Percentiles rank a stretch among this genome's conserved stretches.
Evolutionary conservation across 1,139 yeast species (phyloP).

Genomic region (Candida sojae): DNA sequence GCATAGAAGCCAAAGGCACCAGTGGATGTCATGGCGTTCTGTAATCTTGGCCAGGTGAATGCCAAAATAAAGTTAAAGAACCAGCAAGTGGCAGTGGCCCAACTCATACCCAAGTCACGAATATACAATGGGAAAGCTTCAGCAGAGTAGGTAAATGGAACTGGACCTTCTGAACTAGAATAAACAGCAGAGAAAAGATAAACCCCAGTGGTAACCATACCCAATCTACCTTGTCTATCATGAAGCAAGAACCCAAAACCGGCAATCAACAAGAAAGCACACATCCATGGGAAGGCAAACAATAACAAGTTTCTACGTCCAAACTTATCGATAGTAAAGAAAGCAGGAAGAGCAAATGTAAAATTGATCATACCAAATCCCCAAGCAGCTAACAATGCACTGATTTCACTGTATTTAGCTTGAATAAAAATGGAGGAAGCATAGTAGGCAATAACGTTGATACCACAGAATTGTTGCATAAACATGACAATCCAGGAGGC

Average conservation of each 20-base stretch:
- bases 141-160: constrained; percentile 87
- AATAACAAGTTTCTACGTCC: constrained; percentile 76
- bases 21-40: constrained; percentile 65
- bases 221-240: constrained; percentile 30
- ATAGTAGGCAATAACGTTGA: constrained; percentile 84
- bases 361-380: constrained; percentile 86
- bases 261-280: constrained; percentile 63
- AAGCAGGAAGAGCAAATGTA: constrained; percentile 81
- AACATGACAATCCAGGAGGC: constrained; percentile 85
- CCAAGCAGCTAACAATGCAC: constrained; percentile 74
- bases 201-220: constrained; percentile 72
- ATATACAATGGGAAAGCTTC: constrained; percentile 82
- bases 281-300: constrained; percentile 76
- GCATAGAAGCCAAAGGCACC: constrained; percentile 93
- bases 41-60: constrained; percentile 75
- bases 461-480: constrained; percentile 93
- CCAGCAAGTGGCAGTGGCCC: constrained; percentile 86
- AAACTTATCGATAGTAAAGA: constrained; percentile 75
- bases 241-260: constrained; percentile 76
- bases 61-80: constrained; percentile 81
- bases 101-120: constrained; percentile 83
- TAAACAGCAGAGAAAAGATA: constrained; percentile 74
- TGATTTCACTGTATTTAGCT: constrained; percentile 61
- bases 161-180: constrained; percentile 89
- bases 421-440: constrained; percentile 71